Base-by-base conservation (phyloP, 2,329 filamentous ascomycete genomes). In the Aureobasidium subglaciale region DNA sequence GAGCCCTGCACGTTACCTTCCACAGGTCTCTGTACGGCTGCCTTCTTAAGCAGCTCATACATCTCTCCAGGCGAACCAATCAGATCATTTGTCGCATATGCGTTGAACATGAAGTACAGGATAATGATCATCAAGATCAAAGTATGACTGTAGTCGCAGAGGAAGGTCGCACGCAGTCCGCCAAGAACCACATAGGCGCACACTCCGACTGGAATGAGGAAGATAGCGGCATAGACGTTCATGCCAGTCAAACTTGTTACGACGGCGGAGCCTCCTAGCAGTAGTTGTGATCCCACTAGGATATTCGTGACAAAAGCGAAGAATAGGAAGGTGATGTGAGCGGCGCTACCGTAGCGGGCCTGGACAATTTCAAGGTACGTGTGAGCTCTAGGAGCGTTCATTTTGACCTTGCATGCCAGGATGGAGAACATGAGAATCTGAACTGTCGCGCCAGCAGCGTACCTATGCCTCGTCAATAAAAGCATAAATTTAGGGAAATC, bases 231-330 rank as follows among this genome's bases (percentile, higher is more conserved):
- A 59, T 70, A 72, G 5, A 73, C 70, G 46, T 70, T 69, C 67
- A 75, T 73, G 2, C 71, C 73, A 2, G 71, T 73, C 45, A 75
- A 59, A 8, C 67, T 63, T 8, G 72, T 73, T 6, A 76, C 71
- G 2, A 75, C 71, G 1, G 72, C 72, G 55, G 68, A 70, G 4
- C 73, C 74, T 27, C 74, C 73, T 4, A 74, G 62, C 13, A 76
- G 63, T 13, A 76, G 59, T 58, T 73, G 69, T 43, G 65, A 70
- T 6, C 69, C 70, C n/a, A 71, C 70, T 13, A 75, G 61, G n/a
- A 75, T 70, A 48, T 74, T 75, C 30, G 69, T 73, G n/a, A 73
- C 63, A 43, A 71, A 66, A 2, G 66, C 69, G 53, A 75, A 73
- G 13, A 70, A 63, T 59, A 74, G 70, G 59, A 72, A 74, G 2